Evolutionary conservation across 768 basidiomycete genomes (phyloP).

Genomic region (Calocybe indica): DNA sequence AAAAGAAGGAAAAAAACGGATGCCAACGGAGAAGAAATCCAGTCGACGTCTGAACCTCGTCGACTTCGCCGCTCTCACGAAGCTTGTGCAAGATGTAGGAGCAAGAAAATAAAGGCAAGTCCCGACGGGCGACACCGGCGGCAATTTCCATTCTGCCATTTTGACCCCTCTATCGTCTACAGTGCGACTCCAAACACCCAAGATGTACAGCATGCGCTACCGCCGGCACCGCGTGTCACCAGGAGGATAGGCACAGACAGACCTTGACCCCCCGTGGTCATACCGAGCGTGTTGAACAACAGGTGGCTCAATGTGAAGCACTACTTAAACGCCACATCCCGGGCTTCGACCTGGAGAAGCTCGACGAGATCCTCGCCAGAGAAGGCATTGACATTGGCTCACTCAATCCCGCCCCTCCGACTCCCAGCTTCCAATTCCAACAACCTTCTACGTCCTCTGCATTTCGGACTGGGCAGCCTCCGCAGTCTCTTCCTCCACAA

Average conservation of each 20-base stretch:
- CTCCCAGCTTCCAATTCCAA: conserved; percentile 27
- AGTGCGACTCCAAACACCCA: conserved; percentile 92
- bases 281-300: conserved; percentile 76
- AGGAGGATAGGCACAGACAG: conserved; percentile 85
- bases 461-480: conserved; percentile 28
- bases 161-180: conserved; percentile 20
- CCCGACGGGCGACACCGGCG: conserved; percentile 70
- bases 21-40: conserved; percentile 46
- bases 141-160: conserved; percentile 63
- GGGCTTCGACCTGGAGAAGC: conserved; percentile 56
- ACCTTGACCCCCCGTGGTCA: conserved; percentile 82
- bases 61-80: conserved; percentile 85
- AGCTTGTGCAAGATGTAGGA: conserved; percentile 89
- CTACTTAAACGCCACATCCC: conserved; percentile 72
- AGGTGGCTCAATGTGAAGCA: conserved; percentile 72
- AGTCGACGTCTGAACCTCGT: conserved; percentile 63
- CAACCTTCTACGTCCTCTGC: conserved; percentile 16
- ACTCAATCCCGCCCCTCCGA: conserved; percentile 17
- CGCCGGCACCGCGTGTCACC: conserved; percentile 74
- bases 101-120: conserved; percentile 93
- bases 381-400: conserved; percentile 56
- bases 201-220: conserved; percentile 81
- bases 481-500: conserved; percentile 31
- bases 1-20: conserved; percentile 60
- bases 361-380: conserved; percentile 59